A percentile compares a stretch with the other conserved stretches of the same genome.
Evolutionary conservation across 306 rosid genomes (phyloP).

Genomic region (Malus asiatica): DNA sequence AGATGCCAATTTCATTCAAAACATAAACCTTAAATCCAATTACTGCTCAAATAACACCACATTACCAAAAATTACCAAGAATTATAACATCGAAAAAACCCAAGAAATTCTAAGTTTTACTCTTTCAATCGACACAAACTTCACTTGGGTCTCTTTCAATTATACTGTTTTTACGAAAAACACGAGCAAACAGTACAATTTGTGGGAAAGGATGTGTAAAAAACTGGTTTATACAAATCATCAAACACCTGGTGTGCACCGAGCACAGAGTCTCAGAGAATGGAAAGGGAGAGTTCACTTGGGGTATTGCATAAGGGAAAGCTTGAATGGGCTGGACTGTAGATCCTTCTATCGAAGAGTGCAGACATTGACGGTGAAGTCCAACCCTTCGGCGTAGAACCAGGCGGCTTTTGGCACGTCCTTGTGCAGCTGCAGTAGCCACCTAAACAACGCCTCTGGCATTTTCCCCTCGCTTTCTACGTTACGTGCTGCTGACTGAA

Average conservation of each 20-base stretch:
- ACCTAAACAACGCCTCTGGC: slow-evolving; percentile 65
- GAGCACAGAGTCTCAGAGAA: background rate
- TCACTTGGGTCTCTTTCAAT: no score
- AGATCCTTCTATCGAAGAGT: slow-evolving; percentile 83
- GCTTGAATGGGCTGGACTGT: slow-evolving; percentile 20
- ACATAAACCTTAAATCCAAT: background rate
- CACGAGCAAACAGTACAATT: background rate
- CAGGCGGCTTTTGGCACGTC: slow-evolving; percentile 87
- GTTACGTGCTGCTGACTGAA: background rate
- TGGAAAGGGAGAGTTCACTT: slow-evolving; percentile 17
- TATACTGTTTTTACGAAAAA: background rate
- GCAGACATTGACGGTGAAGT: slow-evolving; percentile 65
- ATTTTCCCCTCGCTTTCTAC: slow-evolving; percentile 10
- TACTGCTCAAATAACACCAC: background rate
- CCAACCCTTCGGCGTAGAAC: slow-evolving; percentile 75
- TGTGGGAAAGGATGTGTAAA: background rate
- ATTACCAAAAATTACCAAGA: background rate
- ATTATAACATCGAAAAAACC: background rate
- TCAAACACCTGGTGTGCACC: slow-evolving; percentile 32
- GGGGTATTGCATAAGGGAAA: slow-evolving; percentile 35
- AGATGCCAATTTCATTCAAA: slow-evolving; percentile 1
- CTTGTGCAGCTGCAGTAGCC: slow-evolving; percentile 76
- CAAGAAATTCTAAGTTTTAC: background rate
- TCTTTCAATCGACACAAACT: background rate
- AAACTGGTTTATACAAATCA: slow-evolving; percentile 20